Percentiles rank a stretch among this genome's conserved stretches.
These are phyloP conservation scores for Aspergillus indologenus DNA, from an alignment of 495 filamentous ascomycete species.

Conservation along the genomic window DNA sequence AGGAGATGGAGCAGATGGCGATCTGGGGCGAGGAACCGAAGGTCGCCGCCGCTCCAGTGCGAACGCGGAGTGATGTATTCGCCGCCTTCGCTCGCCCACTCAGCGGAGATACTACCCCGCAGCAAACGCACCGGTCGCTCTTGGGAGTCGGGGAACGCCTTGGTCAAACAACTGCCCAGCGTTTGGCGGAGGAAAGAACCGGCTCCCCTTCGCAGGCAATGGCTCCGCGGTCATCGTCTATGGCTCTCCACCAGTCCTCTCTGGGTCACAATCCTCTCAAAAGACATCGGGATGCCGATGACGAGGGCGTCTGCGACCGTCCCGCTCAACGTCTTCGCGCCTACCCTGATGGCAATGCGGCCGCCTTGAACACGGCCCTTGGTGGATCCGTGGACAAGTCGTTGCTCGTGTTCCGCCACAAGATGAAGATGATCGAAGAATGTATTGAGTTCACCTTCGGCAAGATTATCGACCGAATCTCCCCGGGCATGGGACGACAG, in stretches of 20 bases:
- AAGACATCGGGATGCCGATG: slow-evolving; percentile 15
- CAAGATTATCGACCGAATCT: slow-evolving; percentile 17
- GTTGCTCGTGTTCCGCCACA: neutral
- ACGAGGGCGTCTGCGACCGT: slow-evolving; percentile 3
- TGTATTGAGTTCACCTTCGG: slow-evolving; percentile 14
- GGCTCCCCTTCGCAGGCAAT: neutral
- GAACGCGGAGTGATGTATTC: neutral
- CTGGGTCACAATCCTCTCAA: slow-evolving; percentile 6
- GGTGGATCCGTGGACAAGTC: slow-evolving; percentile 4
- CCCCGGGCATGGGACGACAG: slow-evolving; percentile 15
- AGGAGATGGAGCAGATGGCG: slow-evolving; percentile 14
- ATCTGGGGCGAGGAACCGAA: slow-evolving; percentile 10
- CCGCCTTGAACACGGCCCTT: neutral
- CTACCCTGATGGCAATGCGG: slow-evolving; percentile 1
- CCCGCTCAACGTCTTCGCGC: slow-evolving; percentile 15
- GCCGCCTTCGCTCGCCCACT: neutral
- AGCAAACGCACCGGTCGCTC: neutral
- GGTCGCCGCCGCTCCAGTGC: neutral
- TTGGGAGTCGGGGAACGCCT: neutral
- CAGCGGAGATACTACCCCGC: neutral
- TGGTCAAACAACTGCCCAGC: neutral
- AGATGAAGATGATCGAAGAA: slow-evolving; percentile 4
- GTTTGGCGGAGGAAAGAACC: neutral
- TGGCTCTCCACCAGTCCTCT: slow-evolving; percentile 1
- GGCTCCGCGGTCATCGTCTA: neutral